These are phyloP conservation scores for Lasiodiplodia gonubiensis DNA, from an alignment of 2,329 filamentous ascomycete species.

Conservation along the genomic window DNA sequence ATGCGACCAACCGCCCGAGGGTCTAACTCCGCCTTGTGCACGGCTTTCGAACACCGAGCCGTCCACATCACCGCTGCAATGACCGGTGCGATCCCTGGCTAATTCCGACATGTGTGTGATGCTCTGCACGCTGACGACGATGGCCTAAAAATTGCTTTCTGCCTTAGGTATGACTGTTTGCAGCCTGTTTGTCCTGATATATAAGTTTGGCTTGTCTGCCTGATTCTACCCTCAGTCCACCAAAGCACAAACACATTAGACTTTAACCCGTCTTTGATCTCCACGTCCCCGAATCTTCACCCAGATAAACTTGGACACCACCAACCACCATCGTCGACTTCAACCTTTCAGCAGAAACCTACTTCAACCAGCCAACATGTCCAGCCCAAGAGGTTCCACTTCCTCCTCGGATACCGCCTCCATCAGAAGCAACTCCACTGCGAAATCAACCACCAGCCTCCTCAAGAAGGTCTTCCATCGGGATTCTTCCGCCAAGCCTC, in stretches of 20 bases:
- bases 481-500: not conserved
- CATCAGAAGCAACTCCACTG: constrained; percentile 36
- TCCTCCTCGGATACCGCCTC: constrained; percentile 31
- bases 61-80: not conserved
- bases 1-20: not conserved
- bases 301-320: not conserved
- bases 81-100: not conserved
- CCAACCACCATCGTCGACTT: not conserved
- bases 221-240: not conserved
- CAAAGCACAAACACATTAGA: not conserved
- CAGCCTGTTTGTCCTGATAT: not conserved
- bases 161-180: constrained; percentile 19
- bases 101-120: constrained; percentile 4
- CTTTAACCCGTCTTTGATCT: not conserved
- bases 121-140: not conserved
- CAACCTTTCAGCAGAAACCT: not conserved
- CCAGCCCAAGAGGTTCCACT: not conserved
- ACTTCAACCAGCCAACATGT: constrained; percentile 8
- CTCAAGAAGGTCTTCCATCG: constrained; percentile 34
- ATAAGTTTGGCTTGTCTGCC: constrained; percentile 6
- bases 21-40: not conserved
- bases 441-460: constrained; percentile 35
- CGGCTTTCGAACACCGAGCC: constrained; percentile 4
- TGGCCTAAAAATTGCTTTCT: not conserved
- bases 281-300: not conserved